phyloP scores from a whole-genome alignment of 352 stramenopile genomes.

The Globisporangium cystogenes region DNA sequence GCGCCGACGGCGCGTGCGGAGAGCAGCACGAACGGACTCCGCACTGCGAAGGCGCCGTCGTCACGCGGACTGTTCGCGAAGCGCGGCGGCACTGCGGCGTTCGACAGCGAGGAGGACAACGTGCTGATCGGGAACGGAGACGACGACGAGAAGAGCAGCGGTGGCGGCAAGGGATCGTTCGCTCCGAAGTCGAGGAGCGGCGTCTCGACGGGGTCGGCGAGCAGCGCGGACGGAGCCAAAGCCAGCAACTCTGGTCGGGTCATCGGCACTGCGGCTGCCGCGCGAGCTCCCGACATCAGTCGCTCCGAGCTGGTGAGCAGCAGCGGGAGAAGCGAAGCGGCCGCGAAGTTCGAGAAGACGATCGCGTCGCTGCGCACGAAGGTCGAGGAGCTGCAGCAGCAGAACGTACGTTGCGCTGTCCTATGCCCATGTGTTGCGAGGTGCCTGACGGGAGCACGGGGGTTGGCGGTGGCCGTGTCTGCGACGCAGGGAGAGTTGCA shows the following conservation, averaged over 20 bases:
- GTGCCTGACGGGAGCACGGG: not conserved
- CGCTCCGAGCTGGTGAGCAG: constrained; percentile 8
- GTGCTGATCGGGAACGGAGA: constrained; percentile 52
- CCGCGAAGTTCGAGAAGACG: constrained; percentile 53
- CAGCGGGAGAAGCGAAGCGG: constrained; percentile 13
- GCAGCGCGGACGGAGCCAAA: not conserved
- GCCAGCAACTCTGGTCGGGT: not conserved
- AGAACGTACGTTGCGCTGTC: constrained; percentile 44
- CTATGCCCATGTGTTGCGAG: not conserved
- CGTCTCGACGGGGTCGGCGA: not conserved
- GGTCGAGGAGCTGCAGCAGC: constrained; percentile 63
- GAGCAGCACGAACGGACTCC: not conserved
- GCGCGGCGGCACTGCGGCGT: constrained; percentile 23
- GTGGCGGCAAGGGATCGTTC: not conserved
- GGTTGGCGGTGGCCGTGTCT: too few species aligned
- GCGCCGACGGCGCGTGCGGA: constrained; percentile 2
- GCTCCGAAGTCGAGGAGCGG: constrained; percentile 14
- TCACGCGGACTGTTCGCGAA: constrained; percentile 62
- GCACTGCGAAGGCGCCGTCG: constrained; percentile 24
- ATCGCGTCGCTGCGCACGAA: constrained; percentile 46
- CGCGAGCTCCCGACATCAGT: not conserved
- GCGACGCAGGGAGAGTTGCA: constrained; percentile 42
- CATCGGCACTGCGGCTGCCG: not conserved
- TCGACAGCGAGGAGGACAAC: constrained; percentile 53
- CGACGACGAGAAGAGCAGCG: constrained; percentile 20